Conservation (phyloP, 169 alveolate genomes). For the Plasmodium berghei region DNA sequence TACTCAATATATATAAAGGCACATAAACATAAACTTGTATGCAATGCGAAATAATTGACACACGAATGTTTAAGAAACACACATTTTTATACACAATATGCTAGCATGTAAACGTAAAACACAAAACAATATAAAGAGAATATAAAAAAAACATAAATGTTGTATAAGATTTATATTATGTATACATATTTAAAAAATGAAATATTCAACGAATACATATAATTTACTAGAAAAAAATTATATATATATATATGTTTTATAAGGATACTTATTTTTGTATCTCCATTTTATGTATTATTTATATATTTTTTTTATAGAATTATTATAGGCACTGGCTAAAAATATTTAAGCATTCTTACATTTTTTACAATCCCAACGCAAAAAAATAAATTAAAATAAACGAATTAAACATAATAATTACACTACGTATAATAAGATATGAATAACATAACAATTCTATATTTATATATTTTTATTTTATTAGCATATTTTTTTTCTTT, state of each 20-base stretch:
- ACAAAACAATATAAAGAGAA: background rate
- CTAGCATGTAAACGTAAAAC: background rate
- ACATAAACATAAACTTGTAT: conserved; percentile 4
- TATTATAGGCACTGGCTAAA: background rate
- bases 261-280: background rate
- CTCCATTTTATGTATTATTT: background rate
- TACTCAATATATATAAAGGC: background rate
- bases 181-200: background rate
- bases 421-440: background rate
- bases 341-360: background rate
- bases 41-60: background rate
- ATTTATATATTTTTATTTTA: background rate
- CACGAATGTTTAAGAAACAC: background rate
- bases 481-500: background rate
- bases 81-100: background rate
- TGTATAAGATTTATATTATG: background rate
- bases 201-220: background rate
- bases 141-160: background rate
- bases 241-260: background rate
- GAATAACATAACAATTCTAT: background rate
- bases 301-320: background rate
- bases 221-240: background rate
- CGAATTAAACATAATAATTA: background rate
- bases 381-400: background rate
- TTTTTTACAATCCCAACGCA: background rate